phyloP scores from a whole-genome alignment of 2,329 filamentous ascomycete species.

The Colletotrichum godetiae region DNA sequence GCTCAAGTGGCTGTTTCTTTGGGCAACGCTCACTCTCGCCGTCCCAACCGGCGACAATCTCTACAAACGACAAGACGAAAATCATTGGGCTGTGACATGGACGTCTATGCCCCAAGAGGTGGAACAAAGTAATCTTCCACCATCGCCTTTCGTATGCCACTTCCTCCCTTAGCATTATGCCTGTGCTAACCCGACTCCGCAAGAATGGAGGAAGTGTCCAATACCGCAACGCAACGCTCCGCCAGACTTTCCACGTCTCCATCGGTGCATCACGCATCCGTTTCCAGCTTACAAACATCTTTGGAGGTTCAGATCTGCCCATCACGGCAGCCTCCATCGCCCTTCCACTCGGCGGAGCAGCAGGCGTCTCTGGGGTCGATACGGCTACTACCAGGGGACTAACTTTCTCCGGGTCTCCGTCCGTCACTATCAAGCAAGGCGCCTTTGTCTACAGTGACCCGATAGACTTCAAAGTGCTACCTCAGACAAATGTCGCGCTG shows the following conservation, averaged over 20 bases:
- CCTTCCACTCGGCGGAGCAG: conserved; percentile 62
- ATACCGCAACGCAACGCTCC: conserved; percentile 72
- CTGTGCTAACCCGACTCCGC: neutral
- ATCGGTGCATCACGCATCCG: conserved; percentile 67
- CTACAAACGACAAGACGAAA: conserved; percentile 40
- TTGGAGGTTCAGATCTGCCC: conserved; percentile 69
- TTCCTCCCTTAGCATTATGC: neutral
- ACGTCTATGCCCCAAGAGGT: conserved; percentile 74
- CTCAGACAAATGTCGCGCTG: conserved; percentile 65
- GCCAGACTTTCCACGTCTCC: conserved; percentile 73
- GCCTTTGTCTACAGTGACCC: conserved; percentile 71
- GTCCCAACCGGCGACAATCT: neutral
- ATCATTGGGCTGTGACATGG: conserved; percentile 74
- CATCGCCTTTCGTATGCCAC: conserved; percentile 65
- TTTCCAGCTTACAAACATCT: conserved; percentile 73
- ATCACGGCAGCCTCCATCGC: conserved; percentile 70
- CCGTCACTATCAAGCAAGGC: conserved; percentile 65
- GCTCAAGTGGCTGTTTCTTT: neutral
- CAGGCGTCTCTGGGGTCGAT: conserved; percentile 65
- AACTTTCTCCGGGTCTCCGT: conserved; percentile 66
- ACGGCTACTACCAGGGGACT: conserved; percentile 61
- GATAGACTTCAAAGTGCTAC: conserved; percentile 62
- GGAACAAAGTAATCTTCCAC: conserved; percentile 71
- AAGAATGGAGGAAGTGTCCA: conserved; percentile 50
- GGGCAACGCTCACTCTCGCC: neutral